Base-by-base conservation (phyloP, 345 rosid species). In the Turnera subulata region DNA sequence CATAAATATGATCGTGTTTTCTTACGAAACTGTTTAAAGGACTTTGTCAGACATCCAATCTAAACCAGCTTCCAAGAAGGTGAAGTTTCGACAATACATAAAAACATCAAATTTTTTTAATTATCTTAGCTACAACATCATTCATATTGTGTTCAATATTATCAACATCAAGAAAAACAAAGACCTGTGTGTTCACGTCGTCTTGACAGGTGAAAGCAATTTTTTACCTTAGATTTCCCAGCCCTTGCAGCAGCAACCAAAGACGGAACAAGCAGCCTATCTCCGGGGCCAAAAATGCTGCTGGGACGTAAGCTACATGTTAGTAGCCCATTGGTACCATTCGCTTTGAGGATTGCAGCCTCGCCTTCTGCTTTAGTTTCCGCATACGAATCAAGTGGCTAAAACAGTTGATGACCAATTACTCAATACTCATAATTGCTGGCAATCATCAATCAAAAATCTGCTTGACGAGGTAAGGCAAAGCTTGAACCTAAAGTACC, bases 251-350 rank as follows among this genome's bases (percentile, higher is more conserved):
- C 91, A 67, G 78, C 76, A 55, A 74, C 85, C 63, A 92, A 78
- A 16, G 98, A 79, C 11, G 98, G 98, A 72, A 89, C 78, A 53
- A 92, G 61, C 74, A 89, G 71, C 78, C 57, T 82, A 79, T 92
- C 97, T 54, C 98, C 98, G 26, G 98, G 97, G 46, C 98, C 97
- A 64, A 92, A 92, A 63, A 92, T 86, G 55, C 91, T 66, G 57
- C 98, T 92, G 11, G 98, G 98, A 38, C 98, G 96, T 58, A 92
- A 76, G 59, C 91, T 80, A 78, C 97, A 92, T 22, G 98, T 92
- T 33, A 92, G 75, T 21, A 92, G 88, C 55, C 97, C 98, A 46
- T 76, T 70, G 24, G 53, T 69, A 51, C 91, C 88, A 64, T 89
- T 86, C 1, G 97, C 82, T 69, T 83, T 83, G 33, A 89, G 51